phyloP scores from a whole-genome alignment of 176 grass and related monocot species.

The Oryza meridionalis region DNA sequence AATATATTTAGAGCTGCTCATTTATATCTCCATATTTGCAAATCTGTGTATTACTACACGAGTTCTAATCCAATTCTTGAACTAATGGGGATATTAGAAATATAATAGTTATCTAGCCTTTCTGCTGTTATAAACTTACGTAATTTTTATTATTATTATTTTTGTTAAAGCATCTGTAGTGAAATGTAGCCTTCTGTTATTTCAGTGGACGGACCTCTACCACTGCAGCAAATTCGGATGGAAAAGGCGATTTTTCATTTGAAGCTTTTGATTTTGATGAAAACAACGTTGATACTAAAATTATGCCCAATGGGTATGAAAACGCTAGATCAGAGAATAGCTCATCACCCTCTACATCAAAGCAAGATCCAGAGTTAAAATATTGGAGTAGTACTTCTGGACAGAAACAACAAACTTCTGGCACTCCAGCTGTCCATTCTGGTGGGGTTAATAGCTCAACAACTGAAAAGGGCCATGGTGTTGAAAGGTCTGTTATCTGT shows the following conservation, averaged over 20 bases:
- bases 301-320: slow-evolving; percentile 38
- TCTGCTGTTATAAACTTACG: slow-evolving; percentile 3
- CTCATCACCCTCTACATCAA: slow-evolving; percentile 68
- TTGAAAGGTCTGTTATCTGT: slow-evolving; percentile 74
- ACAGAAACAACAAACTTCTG: slow-evolving; percentile 62
- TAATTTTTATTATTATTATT: not conserved
- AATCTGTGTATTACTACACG: not conserved
- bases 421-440: slow-evolving; percentile 49
- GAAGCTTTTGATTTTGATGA: slow-evolving; percentile 58
- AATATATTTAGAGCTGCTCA: slow-evolving; percentile 2
- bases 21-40: not conserved
- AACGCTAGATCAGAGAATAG: slow-evolving; percentile 58
- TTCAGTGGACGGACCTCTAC: slow-evolving; percentile 41
- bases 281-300: slow-evolving; percentile 51
- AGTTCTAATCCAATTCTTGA: slow-evolving; percentile 5
- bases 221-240: slow-evolving; percentile 12
- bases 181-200: slow-evolving; percentile 39
- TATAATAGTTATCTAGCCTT: not conserved
- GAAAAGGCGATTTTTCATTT: slow-evolving; percentile 39
- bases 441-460: slow-evolving; percentile 37
- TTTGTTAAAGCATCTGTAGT: slow-evolving; percentile 17
- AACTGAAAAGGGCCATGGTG: slow-evolving; percentile 54
- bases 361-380: slow-evolving; percentile 55
- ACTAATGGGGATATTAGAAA: slow-evolving; percentile 34
- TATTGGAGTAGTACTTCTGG: slow-evolving; percentile 57